Evolutionary conservation across 1,284 basidiomycete genomes (phyloP), one percentile per base, ranked within the genome.

Genomic region (Ceratobasidium theobromae): DNA sequence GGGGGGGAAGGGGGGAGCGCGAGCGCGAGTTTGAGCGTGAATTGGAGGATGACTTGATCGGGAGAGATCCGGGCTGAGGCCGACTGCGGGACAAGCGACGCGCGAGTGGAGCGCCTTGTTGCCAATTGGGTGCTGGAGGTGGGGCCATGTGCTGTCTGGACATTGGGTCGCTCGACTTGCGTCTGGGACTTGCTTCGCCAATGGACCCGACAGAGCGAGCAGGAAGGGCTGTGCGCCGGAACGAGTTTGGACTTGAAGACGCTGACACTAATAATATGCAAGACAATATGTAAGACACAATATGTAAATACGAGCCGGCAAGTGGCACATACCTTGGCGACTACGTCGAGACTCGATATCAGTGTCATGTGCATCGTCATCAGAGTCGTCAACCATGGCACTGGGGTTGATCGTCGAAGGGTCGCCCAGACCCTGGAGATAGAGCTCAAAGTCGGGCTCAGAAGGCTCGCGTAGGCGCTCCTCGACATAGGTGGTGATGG

Each of bases 21-120:
- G 96, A 98, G 38, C 96, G 89, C 53, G 95, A 98, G 1, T 92
- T 95, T 1, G 94, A 96, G 28, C 96, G 88, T n/a, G 96, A 98
- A 73, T 87, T 95, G 67, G 89, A 86, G 30, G 84, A 86, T 65
- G 89, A 93, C 70, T 80, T 85, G 46, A 84, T 81, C 16, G 85
- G 82, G 48, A 86, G 85, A 55, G 83, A 38, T 28, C 78, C 67
- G 86, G 85, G 67, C 92, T 86, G 74, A 90, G 90, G 69, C 92
- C 87, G 58, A 5, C 87, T 87, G 65, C 91, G 87, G 21, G 91
- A 92, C 54, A 92, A 80, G 21, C 90, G 83, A 69, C 89, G 65
- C 25, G 51, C 52, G 32, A 41, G 52, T 51, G 49, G 40, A 27
- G 32, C 57, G 64, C 80, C 81, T 48, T 71, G 70, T 57, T 83